Evolutionary conservation across 2,329 filamentous ascomycete species (phyloP).

Genomic region (Zymoseptoria passerinii): DNA sequence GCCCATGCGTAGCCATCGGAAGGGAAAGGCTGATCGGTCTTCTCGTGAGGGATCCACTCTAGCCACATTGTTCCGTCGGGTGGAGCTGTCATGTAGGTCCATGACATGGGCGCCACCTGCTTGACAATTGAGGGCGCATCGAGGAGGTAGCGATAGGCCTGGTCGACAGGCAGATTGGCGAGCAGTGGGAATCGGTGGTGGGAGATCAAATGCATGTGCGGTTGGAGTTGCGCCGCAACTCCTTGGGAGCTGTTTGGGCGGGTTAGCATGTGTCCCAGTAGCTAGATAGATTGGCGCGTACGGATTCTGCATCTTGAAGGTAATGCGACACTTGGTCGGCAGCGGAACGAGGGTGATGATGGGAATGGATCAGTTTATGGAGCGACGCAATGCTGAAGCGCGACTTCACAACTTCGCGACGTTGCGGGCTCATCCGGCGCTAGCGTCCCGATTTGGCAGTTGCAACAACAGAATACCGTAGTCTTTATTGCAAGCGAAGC

Average conservation of each 20-base stretch:
- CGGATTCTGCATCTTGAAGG: conserved; percentile 16
- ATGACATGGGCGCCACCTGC: conserved; percentile 78
- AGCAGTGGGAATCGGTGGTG: conserved; percentile 70
- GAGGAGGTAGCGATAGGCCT: conserved; percentile 75
- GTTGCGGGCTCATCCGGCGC: background rate
- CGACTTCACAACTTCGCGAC: background rate
- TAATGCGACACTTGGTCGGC: conserved; percentile 8
- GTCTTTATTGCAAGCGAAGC: too few relatives aligned
- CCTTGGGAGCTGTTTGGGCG: conserved; percentile 13
- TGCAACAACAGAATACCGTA: background rate
- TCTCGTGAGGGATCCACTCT: conserved; percentile 76
- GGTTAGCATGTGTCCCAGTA: conserved; percentile 6
- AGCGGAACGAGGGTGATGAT: background rate
- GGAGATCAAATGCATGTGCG: conserved; percentile 81
- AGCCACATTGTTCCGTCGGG: conserved; percentile 74
- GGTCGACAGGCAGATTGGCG: conserved; percentile 61
- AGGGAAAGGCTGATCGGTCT: conserved; percentile 64
- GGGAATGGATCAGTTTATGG: background rate
- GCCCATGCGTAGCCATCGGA: conserved; percentile 92
- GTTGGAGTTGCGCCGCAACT: conserved; percentile 17
- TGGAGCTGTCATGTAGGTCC: conserved; percentile 82
- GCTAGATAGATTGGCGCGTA: conserved; percentile 1
- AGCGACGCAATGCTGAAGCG: background rate
- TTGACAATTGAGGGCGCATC: conserved; percentile 78
- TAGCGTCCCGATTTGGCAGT: background rate